Base-by-base conservation (phyloP, 495 filamentous ascomycete species). In the Acidomyces sp. region DNA sequence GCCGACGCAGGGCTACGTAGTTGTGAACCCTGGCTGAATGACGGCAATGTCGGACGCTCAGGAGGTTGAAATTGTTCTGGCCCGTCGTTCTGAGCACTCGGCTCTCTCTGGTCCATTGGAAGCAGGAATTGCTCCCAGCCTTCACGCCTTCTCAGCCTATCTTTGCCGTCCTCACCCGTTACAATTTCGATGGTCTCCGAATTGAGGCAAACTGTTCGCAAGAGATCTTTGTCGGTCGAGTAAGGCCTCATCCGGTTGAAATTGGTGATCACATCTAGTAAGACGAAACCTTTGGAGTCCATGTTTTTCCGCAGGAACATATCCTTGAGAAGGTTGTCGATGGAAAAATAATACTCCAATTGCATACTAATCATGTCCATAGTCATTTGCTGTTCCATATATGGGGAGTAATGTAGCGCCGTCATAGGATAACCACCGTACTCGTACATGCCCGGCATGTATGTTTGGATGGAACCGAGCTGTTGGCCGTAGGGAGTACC, bases 241-340 rank as follows among this genome's bases (percentile, higher is more conserved):
- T 93, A 59, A 11, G 71, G 61, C 61, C 76, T 80, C 54, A 97
- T 78, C 34, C 88, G 77, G 54, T 82, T 83, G 66, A 97, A 97
- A 28, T 61, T 66, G 6, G 82, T 78, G 45, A 97, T 76, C 30
- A 93, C 65, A 19, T 58, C 59, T 39, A 97, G 58, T 37, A 70
- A 73, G n/a, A 94, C 86, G 55, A 82, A 97, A 6, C 90, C 90
- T 58, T 94, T 79, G 2, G 75, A 80, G 55, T 97, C 88, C 92
- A 97, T 95, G 38, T 85, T 78, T 45, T 75, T 76, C 22, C 90
- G 77, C 21, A 97, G 70, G 60, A 75, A 96, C 50, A 79, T 70
- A 53, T 97, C 90, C 61, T 93, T 96, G 72, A 83, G 88, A 40
- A 95, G 72, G 57, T 96, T 96, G 49, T 96, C 85, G 6, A 93